Evolutionary conservation across 495 filamentous ascomycete genomes (phyloP), one percentile per base, ranked within the genome.

Genomic region (Aspergillus bridgeri): DNA sequence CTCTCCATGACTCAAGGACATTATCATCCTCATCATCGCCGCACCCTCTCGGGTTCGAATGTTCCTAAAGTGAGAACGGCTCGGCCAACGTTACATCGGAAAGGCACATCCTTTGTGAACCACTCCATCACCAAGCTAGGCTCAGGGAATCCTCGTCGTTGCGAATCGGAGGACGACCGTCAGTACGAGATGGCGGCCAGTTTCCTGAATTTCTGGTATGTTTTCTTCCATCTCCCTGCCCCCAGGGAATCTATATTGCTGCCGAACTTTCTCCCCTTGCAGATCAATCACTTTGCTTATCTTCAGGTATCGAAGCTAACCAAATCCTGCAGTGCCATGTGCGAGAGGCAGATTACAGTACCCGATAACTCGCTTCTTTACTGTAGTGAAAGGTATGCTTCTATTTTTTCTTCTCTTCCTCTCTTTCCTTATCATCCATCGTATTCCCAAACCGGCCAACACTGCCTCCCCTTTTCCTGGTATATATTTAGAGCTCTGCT

Each of bases 171-270:
- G 53, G 79, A 84, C 62, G 81, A 83, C 63, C 63, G 63, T 38
- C 61, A 71, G 17, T 59, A 66, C 55, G 74, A 77, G 54, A 86
- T 86, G 80, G 80, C 81, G 21, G 73, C 81, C 49, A 86, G 82
- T 65, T 87, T 88, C 53, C 66, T 85, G 57, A 84, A 87, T 59
- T 88, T 81, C 69, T 88, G 85, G 85, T 88, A 75, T 51, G 79
- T 75, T 53, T 47, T 57, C 27, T 56, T 24, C 42, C 53, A 51
- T 52, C 18, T 62, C 24, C 22, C 22, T 20, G 38, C 1, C 18
- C 27, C 47, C 46, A 22, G 8, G 51, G 17, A 11, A 47, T 48
- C 53, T 19, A 38, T 51, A 61, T 54, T 58, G 17, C 9, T 27
- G 19, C 43, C 50, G 27, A 9, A 7, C 61, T 59, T 62, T 67